Base-by-base conservation (phyloP, 345 rosid species). In the Luvunga scandens region DNA sequence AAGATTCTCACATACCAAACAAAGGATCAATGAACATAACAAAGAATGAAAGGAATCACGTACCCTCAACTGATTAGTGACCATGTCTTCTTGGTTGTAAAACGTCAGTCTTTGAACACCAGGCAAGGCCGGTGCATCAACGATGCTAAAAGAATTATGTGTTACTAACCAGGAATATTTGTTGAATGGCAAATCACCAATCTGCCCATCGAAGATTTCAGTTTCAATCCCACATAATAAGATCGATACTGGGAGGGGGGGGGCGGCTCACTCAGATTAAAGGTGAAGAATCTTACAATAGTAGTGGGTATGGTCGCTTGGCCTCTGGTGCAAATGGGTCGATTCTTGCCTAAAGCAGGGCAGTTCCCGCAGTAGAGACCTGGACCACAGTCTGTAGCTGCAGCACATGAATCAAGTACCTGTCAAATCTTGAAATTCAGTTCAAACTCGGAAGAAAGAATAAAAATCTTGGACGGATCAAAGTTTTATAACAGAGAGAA, bases 101-200 rank as follows among this genome's bases (percentile, higher is more conserved):
- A 93, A 86, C 48, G 99, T 96, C 69, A 96, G 75, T 82, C 99
- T 92, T 77, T 96, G 95, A 81, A 88, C 95, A 75, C 90, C 94
- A 2, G 95, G 84, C 82, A 94, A 83, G 78, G 94, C 78, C 4
- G 97, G 97, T 64, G 93, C 86, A 87, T 96, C 95, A 62, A 91
- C 97, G 59, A 90, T 93, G 82, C 98, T 92, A 78, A 96, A 96
- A 5, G 99, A 84, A 86, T 96, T 96, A 69, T 96, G 99, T 4
- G 98, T 96, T 78, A 96, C 87, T 45, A 96, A 82, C 99, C 99
- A 96, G 39, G 98, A 84, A 81, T 96, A 96, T 87, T 90, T 96
- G 88, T 93, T 96, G 79, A 92, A 93, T 72, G 98, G 97, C 84
- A 96, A 85, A 42, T 91, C 98, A 66, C 88, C 89, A 82, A 90